Evolutionary conservation across 352 stramenopile genomes (phyloP), one percentile per base, ranked within the genome.

Genomic region (Phytophthora hybrid): DNA sequence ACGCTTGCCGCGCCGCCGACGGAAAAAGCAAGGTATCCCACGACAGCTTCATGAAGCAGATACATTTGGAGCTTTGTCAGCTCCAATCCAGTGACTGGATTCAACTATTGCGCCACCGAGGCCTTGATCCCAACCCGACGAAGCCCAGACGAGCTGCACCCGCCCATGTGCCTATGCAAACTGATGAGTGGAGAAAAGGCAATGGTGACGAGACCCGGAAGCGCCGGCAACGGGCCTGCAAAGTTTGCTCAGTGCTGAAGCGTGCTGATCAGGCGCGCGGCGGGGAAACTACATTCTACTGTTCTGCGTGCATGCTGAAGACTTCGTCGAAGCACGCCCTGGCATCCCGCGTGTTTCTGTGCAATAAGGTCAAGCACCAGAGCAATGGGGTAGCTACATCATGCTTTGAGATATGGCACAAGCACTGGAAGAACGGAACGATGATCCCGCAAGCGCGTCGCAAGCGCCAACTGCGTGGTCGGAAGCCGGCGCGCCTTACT

Each of bases 291-390:
- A 69, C 51, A 4, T 69, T 62, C 13, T 69, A 44, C 18, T 69
- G 44, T 5, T 31, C 39, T 39, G 16, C 18, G 9, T 66, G 56
- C 47, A 66, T 66, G 34, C 34, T 66, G 1, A 66, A 65, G 49
- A 37, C 56, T 5, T 5, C 52, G 23, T 71, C 44, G 0, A 66
- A 5, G n/a, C 13, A 56, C 13, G 56, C 64, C 0, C 16, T 37
- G 23, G 46, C 46, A 6, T 23, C 55, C 1, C 19, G 29, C 21
- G 64, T 71, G 10, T 60, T 65, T n/a, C 23, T 66, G 13, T 66
- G 64, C 14, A 71, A 71, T 31, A 65, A 71, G 23, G 55, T 71
- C 21, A 65, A 64, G 19, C 32, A 71, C 37, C 54, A 44, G 8
- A 55, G 26, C 52, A 39, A 69, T 23, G 62, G 51, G 5, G n/a